Evolutionary conservation across 2,329 filamentous ascomycete genomes (phyloP).

Genomic region (Lizonia empirigonia): DNA sequence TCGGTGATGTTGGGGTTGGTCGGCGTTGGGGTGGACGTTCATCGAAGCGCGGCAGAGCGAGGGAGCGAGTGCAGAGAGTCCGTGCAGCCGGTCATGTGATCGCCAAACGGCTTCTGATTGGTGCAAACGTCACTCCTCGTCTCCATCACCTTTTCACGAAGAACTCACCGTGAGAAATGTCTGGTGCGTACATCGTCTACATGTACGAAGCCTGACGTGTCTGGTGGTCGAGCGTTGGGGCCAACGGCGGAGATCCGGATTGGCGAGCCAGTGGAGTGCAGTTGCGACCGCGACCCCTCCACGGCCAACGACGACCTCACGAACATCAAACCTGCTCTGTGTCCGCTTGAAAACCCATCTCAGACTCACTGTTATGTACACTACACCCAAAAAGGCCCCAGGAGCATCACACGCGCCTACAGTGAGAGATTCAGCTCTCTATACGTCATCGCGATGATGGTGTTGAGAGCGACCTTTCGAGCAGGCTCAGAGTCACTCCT

Average conservation of each 20-base stretch:
- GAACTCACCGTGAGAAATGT: conserved; percentile 11
- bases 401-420: background rate
- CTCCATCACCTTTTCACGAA: background rate
- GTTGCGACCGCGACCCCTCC: conserved; percentile 19
- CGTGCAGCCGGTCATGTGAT: conserved; percentile 24
- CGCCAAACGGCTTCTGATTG: conserved; percentile 3
- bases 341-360: background rate
- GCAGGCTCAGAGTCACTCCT: background rate
- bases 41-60: conserved; percentile 18
- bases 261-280: conserved; percentile 15
- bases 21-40: conserved; percentile 31
- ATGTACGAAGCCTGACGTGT: conserved; percentile 27
- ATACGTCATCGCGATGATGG: conserved; percentile 7
- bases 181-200: conserved; percentile 8
- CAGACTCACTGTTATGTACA: background rate
- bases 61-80: conserved; percentile 10
- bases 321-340: conserved; percentile 16
- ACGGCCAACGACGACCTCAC: conserved; percentile 10
- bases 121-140: background rate
- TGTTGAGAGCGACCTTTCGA: conserved; percentile 5
- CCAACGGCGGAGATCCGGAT: conserved; percentile 16
- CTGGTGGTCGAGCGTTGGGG: conserved; percentile 29
- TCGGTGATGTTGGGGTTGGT: conserved; percentile 40
- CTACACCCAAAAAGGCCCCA: background rate
- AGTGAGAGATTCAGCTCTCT: background rate